Base-by-base conservation (phyloP, 306 rosid genomes). In the Purshia tridentata region DNA sequence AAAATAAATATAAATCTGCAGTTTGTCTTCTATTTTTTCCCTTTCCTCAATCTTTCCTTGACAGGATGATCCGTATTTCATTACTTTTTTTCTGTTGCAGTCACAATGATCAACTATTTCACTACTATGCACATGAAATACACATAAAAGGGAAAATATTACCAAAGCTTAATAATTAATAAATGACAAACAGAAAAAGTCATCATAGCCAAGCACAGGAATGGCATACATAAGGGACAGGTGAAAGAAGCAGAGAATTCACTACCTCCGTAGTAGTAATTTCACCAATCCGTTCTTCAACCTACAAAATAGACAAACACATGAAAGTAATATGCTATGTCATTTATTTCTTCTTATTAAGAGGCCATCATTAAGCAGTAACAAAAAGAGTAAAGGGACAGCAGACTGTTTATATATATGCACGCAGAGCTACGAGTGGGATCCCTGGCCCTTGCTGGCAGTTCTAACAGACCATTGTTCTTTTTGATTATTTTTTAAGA, bases 241-340 rank as follows among this genome's bases (percentile, higher is more conserved):
- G 4, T 44, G 9, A 6, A 23, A 50, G 9, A 53, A 50, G 13
- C 50, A 59, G 35, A 75, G 13, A 57, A 44, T 59, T 61, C 5
- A 54, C 14, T 15, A 71, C 81, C 67, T 78, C 64, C 16, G 37
- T 44, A 9, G 14, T 49, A 9, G 69, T 56, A 72, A 78, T 65
- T 41, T 55, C 67, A 70, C 77, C 82, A 12, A 20, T 23, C 22
- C 23, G 69, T 57, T 40, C 67, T 8, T 65, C 53, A 48, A 20
- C 77, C 72, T 71, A 15, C 46, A 72, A 19, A 63, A 56, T 20
- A 45, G 14, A 77, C 55, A 72, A 77, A 8, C 39, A 56, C 18
- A 41, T 37, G 45, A 23, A 37, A 37, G 47, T 44, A 9, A 29
- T 29, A 29, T 44, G 7, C 9, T 11, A 53, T 53, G 58, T 15